phyloP scores from a whole-genome alignment of 768 basidiomycete species.

The Botryobasidium botryosum region DNA sequence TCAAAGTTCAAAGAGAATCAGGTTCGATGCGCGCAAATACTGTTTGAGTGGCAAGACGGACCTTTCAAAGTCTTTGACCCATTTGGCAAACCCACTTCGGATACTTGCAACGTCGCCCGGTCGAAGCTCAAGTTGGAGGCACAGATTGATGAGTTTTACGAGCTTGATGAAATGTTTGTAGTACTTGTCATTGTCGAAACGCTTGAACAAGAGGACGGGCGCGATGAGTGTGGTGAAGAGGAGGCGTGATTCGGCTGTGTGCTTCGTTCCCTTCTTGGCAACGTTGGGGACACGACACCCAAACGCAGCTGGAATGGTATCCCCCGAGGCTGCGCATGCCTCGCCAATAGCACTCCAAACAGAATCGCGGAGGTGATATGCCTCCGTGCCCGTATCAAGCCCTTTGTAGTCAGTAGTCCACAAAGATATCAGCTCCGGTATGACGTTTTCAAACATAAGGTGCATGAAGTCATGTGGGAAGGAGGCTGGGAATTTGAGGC shows the following conservation, averaged over 20 bases:
- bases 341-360: conserved; percentile 29
- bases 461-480: conserved; percentile 36
- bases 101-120: neutral
- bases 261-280: conserved; percentile 1
- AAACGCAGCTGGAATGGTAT: conserved; percentile 25
- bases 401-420: conserved; percentile 29
- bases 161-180: conserved; percentile 4
- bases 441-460: conserved; percentile 28
- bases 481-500: conserved; percentile 25
- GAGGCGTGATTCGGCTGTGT: conserved; percentile 13
- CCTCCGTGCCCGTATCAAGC: no score
- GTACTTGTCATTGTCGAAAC: neutral
- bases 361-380: conserved; percentile 16
- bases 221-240: conserved; percentile 15
- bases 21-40: no score
- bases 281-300: neutral
- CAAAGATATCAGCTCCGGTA: conserved; percentile 24
- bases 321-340: conserved; percentile 19
- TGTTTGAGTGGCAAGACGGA: no score
- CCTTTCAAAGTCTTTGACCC: conserved; percentile 3
- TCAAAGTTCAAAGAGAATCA: no score
- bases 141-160: neutral
- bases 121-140: neutral
- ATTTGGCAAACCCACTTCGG: neutral
- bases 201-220: conserved; percentile 12